phyloP scores from a whole-genome alignment of 805 yeast genomes.

The Kregervanrija delftensis region DNA sequence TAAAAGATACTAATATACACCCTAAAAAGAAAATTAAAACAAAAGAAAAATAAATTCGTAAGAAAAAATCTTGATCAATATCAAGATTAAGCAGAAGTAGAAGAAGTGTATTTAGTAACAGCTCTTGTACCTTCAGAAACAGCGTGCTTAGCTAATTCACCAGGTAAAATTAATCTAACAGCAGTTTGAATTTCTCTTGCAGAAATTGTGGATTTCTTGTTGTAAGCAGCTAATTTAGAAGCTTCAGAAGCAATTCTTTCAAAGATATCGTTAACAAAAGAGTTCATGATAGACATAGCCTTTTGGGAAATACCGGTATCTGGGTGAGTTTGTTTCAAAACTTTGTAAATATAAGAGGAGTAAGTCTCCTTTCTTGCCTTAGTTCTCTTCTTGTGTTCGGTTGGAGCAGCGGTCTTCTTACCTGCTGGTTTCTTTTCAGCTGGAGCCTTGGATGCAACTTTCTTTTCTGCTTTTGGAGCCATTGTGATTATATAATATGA shows the following conservation, averaged over 20 bases:
- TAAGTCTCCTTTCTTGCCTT: slow-evolving; percentile 97
- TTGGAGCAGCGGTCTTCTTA: slow-evolving; percentile 72
- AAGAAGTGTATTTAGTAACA: slow-evolving; percentile 90
- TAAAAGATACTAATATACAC: slow-evolving; percentile 28
- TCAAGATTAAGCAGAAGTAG: slow-evolving; percentile 34
- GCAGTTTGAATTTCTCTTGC: slow-evolving; percentile 99
- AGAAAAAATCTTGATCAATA: slow-evolving; percentile 58
- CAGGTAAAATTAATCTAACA: slow-evolving; percentile 95
- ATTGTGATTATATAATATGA: slow-evolving; percentile 30
- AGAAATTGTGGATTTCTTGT: slow-evolving; percentile 95
- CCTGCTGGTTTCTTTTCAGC: slow-evolving; percentile 93
- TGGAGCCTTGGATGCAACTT: slow-evolving; percentile 92
- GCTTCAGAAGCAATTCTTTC: slow-evolving; percentile 98
- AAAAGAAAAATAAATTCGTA: slow-evolving; percentile 1
- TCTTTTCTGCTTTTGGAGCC: slow-evolving; percentile 61
- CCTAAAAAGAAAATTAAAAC: slow-evolving; percentile 20
- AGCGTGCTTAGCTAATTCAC: slow-evolving; percentile 98
- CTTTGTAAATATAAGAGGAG: slow-evolving; percentile 97
- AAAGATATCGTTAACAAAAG: slow-evolving; percentile 94
- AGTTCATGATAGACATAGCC: slow-evolving; percentile 98
- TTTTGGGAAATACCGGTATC: slow-evolving; percentile 99
- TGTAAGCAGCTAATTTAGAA: slow-evolving; percentile 96
- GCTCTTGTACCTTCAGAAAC: slow-evolving; percentile 99
- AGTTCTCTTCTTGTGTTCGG: slow-evolving; percentile 84
- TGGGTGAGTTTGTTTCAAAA: slow-evolving; percentile 97